These are phyloP conservation scores for Calonectria pseudoreteaudii DNA, from an alignment of 2,329 filamentous ascomycete genomes.

Conservation along the genomic window DNA sequence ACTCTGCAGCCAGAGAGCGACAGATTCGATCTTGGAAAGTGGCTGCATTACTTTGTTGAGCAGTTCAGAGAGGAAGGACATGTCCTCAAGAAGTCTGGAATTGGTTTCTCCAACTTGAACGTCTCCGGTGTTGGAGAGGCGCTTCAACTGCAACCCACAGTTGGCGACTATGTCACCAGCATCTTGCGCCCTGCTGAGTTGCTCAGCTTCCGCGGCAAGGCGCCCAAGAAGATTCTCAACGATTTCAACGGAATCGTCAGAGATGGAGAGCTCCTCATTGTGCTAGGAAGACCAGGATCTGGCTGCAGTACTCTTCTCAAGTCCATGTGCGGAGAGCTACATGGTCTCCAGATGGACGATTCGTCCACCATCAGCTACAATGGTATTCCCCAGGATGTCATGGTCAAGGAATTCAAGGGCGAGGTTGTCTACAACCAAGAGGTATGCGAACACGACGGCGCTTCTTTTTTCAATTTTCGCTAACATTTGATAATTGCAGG, in stretches of 20 bases:
- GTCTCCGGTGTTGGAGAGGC: slow-evolving; percentile 76
- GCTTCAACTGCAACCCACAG: slow-evolving; percentile 76
- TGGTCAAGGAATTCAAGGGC: slow-evolving; percentile 71
- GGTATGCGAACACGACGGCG: slow-evolving; percentile 43
- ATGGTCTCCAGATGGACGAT: slow-evolving; percentile 66
- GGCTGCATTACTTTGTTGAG: slow-evolving; percentile 51
- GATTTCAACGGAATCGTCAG: slow-evolving; percentile 73
- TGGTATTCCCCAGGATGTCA: slow-evolving; percentile 65
- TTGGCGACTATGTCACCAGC: slow-evolving; percentile 68
- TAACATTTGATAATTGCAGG: slow-evolving; percentile 47
- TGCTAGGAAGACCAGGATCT: slow-evolving; percentile 74
- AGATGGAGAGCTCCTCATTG: slow-evolving; percentile 75
- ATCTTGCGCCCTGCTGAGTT: slow-evolving; percentile 69
- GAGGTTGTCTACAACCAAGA: slow-evolving; percentile 84
- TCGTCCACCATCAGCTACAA: slow-evolving; percentile 70
- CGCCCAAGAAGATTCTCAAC: slow-evolving; percentile 70
- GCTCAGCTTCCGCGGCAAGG: slow-evolving; percentile 59
- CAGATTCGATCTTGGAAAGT: slow-evolving; percentile 54
- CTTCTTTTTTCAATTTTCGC: slow-evolving; percentile 61
- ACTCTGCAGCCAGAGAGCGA: slow-evolving; percentile 50
- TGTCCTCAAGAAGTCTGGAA: slow-evolving; percentile 64
- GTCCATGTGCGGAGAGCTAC: slow-evolving; percentile 69
- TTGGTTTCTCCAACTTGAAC: slow-evolving; percentile 73
- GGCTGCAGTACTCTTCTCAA: slow-evolving; percentile 75
- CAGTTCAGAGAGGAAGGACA: slow-evolving; percentile 66